Conservation (phyloP, 495 filamentous ascomycete species). For the Massariosphaeria phaeospora region DNA sequence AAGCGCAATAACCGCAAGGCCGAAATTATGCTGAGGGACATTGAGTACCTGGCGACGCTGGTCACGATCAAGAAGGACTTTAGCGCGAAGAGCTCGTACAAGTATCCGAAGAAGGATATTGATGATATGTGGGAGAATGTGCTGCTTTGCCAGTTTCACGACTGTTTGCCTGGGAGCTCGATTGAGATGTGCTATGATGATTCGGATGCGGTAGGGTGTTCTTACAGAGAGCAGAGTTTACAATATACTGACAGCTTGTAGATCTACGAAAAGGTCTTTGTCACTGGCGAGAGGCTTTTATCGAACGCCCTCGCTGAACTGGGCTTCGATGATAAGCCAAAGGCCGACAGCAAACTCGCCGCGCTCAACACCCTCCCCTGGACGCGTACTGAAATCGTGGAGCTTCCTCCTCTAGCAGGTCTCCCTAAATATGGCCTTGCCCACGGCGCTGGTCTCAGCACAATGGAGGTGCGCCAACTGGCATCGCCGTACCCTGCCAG, state of each 20-base stretch:
- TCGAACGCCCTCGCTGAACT: slow-evolving; percentile 62
- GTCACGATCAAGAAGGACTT: slow-evolving; percentile 63
- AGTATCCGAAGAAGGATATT: slow-evolving; percentile 85
- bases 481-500: slow-evolving; percentile 42
- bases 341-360: slow-evolving; percentile 41
- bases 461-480: slow-evolving; percentile 49
- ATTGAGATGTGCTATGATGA: slow-evolving; percentile 98
- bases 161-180: slow-evolving; percentile 88
- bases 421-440: slow-evolving; percentile 48
- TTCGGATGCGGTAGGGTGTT: slow-evolving; percentile 60
- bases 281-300: slow-evolving; percentile 65
- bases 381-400: slow-evolving; percentile 67
- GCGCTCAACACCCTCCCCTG: slow-evolving; percentile 82
- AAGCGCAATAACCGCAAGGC: slow-evolving; percentile 87
- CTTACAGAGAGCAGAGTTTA: no score
- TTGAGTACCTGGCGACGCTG: slow-evolving; percentile 84
- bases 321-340: slow-evolving; percentile 49
- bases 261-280: slow-evolving; percentile 78
- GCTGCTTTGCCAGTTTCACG: slow-evolving; percentile 92
- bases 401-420: slow-evolving; percentile 46
- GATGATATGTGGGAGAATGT: slow-evolving; percentile 90
- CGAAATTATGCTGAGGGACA: slow-evolving; percentile 76
- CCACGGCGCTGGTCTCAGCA: slow-evolving; percentile 42
- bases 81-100: slow-evolving; percentile 48
- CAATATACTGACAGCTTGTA: slow-evolving; percentile 29